Evolutionary conservation across 2,329 filamentous ascomycete genomes (phyloP), one percentile per base, ranked within the genome.

Genomic region (Epichloe uncinata): DNA sequence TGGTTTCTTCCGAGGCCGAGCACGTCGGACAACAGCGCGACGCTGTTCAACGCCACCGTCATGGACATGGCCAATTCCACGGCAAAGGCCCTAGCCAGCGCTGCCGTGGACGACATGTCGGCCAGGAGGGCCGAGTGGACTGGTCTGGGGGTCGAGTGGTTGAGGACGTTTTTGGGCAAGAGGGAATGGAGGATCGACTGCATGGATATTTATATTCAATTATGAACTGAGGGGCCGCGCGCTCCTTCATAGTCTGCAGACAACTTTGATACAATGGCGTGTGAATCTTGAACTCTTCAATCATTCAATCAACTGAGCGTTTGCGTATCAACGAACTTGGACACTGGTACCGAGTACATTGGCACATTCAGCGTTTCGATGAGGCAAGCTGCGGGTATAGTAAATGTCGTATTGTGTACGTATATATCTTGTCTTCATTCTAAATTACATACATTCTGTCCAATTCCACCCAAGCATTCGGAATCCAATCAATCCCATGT

Each of bases 161-260:
- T 95, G 52, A 78, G 89, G 58, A 89, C 81, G 60, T 67, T 95
- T 47, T 67, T 95, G 47, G 90, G 89, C 4, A 80, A 81, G 66
- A 81, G 85, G 59, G 90, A 96, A 66, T 95, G 91, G 87, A 79
- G 85, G 58, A 78, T 98, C 55, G 88, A 91, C 51, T 96, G 90
- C 65, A 77, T 98, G 67, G 89, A 95, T 66, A 79, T 97, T 33
- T 82, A 90, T 59, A 81, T 97, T 48, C 75, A 87, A 55, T 69
- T 95, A 41, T 57, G 48, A 55, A 33, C 2, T 18, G 22, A 6
- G 22, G 22, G 22, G 44, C 16, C 3, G 8, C 30, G 30, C 9
- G 30, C 4, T 30, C 9, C 30, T 30, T 11, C 8, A 30, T 30
- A 11, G 30, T 30, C 8, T 9, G 9, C 9, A 30, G 26, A 9